phyloP scores from a whole-genome alignment of 805 yeast genomes.

The Metahyphopichia silvanorum region DNA sequence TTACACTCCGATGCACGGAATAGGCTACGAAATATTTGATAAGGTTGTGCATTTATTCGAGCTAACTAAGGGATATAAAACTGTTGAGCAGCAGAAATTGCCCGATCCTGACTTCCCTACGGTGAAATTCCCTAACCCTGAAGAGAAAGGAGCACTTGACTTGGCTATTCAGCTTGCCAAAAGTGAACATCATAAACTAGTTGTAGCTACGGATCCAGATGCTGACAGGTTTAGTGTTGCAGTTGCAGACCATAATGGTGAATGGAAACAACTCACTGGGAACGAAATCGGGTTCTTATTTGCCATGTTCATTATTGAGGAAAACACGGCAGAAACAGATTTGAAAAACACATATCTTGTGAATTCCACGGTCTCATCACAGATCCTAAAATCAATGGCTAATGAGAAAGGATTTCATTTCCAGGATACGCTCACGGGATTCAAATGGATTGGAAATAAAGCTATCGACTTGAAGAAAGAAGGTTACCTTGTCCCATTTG shows the following conservation, averaged over 20 bases:
- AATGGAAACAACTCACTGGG: slow-evolving; percentile 84
- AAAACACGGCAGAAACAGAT: slow-evolving; percentile 17
- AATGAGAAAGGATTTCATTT: slow-evolving; percentile 54
- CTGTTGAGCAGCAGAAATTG: slow-evolving; percentile 59
- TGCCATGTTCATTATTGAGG: slow-evolving; percentile 58
- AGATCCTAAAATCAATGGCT: slow-evolving; percentile 71
- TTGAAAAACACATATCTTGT: slow-evolving; percentile 50
- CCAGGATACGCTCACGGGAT: slow-evolving; percentile 88
- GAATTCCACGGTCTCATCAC: slow-evolving; percentile 92
- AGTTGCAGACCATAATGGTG: slow-evolving; percentile 38
- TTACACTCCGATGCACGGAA: slow-evolving; percentile 96
- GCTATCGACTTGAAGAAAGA: slow-evolving; percentile 66
- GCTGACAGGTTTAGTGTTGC: slow-evolving; percentile 93
- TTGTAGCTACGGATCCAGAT: slow-evolving; percentile 93
- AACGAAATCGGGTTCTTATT: slow-evolving; percentile 87
- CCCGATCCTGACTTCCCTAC: slow-evolving; percentile 90
- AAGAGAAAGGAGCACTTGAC: slow-evolving; percentile 87
- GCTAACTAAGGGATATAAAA: slow-evolving; percentile 18
- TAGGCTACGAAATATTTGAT: slow-evolving; percentile 65
- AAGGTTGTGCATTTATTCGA: slow-evolving; percentile 38
- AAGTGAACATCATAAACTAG: slow-evolving; percentile 43
- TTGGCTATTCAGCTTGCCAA: slow-evolving; percentile 67
- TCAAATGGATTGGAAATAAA: slow-evolving; percentile 94
- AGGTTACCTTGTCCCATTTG: slow-evolving; percentile 79
- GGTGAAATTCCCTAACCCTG: slow-evolving; percentile 91